Base-by-base conservation (phyloP, 305 asterid species). In the Coffea humblotiana region DNA sequence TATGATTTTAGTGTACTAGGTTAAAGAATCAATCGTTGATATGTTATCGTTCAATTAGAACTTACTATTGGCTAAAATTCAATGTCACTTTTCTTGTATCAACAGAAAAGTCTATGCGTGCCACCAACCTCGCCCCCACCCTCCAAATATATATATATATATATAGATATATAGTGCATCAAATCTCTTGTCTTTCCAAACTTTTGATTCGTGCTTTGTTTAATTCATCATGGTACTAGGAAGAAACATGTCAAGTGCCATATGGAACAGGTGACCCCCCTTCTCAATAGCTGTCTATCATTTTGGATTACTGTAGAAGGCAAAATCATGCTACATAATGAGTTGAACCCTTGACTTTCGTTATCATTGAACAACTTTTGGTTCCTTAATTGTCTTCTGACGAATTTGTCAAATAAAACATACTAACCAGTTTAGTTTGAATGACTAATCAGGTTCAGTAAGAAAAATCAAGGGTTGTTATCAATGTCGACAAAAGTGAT, bases 371-470 rank as follows among this genome's bases (percentile, higher is more conserved):
- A 18, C 0, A 40, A 21, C 54, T 2, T 75, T 47, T 15, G 10
- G 4, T 77, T 32, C 51, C 69, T 35, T 12, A 49, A 56, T n/a
- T 54, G 49, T 71, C 21, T 54, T 52, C 27, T 56, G 56, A 35
- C 66, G 81, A 74, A 68, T 56, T 67, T 58, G 80, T 82, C 82
- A 82, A 78, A 82, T 49, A 56, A 78, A 78, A 67, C 75, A 3
- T 25, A 54, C 76, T 40, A 6, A 8, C 47, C 37, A 48, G 19
- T 14, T 54, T 14, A 54, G 4, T 12, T 54, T 54, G 21, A 13
- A 54, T 54, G 4, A 4, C 5, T 54, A 47, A 3, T 4, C 43
- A 47, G 1, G 51, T 8, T 8, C 12, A 47, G 48, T 47, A 0
- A 37, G 43, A 37, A 37, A 37, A 37, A 37, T 37, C 43, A 37